Evolutionary conservation across 805 yeast species (phyloP).

Genomic region (Dipodascopsis uninucleata): DNA sequence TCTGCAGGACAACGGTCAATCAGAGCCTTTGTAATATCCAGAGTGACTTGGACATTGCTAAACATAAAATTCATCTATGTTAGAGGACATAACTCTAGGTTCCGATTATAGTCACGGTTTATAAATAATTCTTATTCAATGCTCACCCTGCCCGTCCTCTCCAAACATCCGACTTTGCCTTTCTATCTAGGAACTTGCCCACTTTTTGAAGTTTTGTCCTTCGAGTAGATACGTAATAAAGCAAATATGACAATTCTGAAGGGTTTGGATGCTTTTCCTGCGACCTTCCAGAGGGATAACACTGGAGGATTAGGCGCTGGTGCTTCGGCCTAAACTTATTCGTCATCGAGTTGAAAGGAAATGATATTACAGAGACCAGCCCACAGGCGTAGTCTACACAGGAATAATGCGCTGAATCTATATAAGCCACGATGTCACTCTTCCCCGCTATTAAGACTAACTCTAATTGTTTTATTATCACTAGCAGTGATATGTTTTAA

Average conservation of each 20-base stretch:
- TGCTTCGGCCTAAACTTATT: conserved; percentile 65
- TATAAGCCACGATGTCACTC: no score
- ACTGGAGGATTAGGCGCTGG: conserved; percentile 82
- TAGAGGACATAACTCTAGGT: no score
- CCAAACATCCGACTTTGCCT: conserved; percentile 57
- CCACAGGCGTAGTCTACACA: conserved; percentile 22
- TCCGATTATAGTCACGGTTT: no score
- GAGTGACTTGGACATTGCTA: conserved; percentile 70
- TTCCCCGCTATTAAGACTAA: no score
- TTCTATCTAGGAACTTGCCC: conserved; percentile 60
- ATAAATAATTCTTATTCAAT: no score
- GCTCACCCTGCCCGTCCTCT: conserved; percentile 57
- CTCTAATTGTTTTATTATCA: no score
- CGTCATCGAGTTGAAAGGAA: conserved; percentile 21
- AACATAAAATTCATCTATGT: no score
- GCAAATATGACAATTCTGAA: conserved; percentile 80
- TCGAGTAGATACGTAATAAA: conserved; percentile 87
- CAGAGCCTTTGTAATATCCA: conserved; percentile 64
- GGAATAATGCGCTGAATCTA: conserved; percentile 3
- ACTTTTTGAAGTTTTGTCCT: conserved; percentile 87
- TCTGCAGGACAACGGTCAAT: conserved; percentile 77
- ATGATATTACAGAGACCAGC: conserved; percentile 11
- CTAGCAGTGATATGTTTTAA: no score
- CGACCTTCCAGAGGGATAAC: conserved; percentile 87
- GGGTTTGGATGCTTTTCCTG: conserved; percentile 88